These are phyloP conservation scores for Globisporangium cylindrosporum DNA, from an alignment of 352 stramenopile genomes.

Conservation along the genomic window DNA sequence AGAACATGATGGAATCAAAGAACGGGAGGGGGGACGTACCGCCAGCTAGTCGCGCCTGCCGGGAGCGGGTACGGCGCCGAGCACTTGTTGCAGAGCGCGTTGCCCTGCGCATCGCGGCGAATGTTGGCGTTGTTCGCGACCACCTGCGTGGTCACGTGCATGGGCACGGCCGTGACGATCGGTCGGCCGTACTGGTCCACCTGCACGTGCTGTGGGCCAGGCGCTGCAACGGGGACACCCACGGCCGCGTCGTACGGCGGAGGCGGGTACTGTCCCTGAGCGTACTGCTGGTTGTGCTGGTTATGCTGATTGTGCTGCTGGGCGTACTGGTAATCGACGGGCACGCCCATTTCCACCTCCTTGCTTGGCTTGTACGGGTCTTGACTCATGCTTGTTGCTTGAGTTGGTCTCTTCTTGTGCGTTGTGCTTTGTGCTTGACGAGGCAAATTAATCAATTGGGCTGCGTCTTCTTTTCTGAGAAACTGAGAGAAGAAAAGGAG, in stretches of 20 bases:
- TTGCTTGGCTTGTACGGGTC: conserved; percentile 20
- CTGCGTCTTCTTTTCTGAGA: not conserved
- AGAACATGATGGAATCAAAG: not conserved
- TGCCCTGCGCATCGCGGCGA: conserved; percentile 49
- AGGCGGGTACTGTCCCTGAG: conserved; percentile 6
- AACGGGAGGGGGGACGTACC: conserved; percentile 21
- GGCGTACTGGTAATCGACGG: conserved; percentile 13
- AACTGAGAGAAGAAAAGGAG: not conserved
- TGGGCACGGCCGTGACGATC: conserved; percentile 22
- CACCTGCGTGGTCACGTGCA: conserved; percentile 14
- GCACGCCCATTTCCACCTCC: conserved; percentile 17
- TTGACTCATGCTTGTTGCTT: conserved; percentile 13
- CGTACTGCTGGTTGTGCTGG: conserved; percentile 6
- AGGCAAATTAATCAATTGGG: not conserved
- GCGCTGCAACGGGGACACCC: not conserved
- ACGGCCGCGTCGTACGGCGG: conserved; percentile 3
- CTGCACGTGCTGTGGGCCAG: conserved; percentile 11
- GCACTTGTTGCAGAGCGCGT: conserved; percentile 77
- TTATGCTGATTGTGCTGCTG: conserved; percentile 7
- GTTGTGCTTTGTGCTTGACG: not conserved
- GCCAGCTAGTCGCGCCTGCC: conserved; percentile 63
- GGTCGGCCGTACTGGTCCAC: conserved; percentile 23
- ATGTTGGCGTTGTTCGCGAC: conserved; percentile 32
- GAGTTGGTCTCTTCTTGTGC: not conserved
- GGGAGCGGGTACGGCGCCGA: conserved; percentile 65